phyloP scores from a whole-genome alignment of 306 rosid genomes.

The Neltuma alba region DNA sequence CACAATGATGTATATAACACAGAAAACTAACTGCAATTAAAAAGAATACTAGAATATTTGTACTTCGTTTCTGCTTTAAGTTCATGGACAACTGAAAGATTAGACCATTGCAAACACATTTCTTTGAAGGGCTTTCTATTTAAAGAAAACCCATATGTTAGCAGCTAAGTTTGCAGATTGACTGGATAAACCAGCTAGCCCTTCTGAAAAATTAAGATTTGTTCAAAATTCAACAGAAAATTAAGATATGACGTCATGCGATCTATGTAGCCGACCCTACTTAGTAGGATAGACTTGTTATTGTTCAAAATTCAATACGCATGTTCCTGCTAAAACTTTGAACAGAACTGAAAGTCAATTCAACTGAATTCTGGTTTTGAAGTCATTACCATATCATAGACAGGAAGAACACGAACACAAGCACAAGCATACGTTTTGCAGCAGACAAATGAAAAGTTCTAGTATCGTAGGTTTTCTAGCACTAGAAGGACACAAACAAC shows the following conservation, averaged over 20 bases:
- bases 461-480: background rate
- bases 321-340: background rate
- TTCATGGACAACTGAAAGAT: constrained; percentile 15
- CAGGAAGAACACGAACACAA: background rate
- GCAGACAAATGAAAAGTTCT: constrained; percentile 25
- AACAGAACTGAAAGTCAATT: background rate
- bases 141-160: too few species aligned
- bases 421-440: constrained; percentile 18
- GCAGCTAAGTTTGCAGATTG: background rate
- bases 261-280: too few species aligned
- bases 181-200: background rate
- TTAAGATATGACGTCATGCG: too few species aligned
- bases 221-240: background rate
- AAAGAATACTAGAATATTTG: background rate
- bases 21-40: constrained; percentile 5
- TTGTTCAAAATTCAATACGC: too few species aligned
- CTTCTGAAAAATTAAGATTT: background rate
- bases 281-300: too few species aligned
- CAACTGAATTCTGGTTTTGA: constrained; percentile 16
- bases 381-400: constrained; percentile 20
- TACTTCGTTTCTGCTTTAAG: constrained; percentile 15
- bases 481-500: background rate
- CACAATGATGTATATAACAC: background rate
- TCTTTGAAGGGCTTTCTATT: background rate
- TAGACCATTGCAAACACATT: background rate